A percentile compares a stretch with the other conserved stretches of the same genome.
Evolutionary conservation across 2,329 filamentous ascomycete species (phyloP).

Genomic region (Claviceps maximensis): DNA sequence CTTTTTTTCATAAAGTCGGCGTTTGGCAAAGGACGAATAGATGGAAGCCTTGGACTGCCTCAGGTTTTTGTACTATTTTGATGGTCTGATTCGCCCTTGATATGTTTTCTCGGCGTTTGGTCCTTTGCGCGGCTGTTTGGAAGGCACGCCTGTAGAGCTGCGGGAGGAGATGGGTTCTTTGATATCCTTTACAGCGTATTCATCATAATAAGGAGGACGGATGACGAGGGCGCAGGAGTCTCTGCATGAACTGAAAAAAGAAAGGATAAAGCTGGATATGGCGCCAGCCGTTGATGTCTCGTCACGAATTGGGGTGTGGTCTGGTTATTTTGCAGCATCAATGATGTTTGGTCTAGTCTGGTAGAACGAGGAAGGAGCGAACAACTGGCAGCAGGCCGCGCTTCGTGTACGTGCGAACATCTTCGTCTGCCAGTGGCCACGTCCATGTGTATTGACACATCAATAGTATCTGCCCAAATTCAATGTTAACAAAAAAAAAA

Average conservation of each 20-base stretch:
- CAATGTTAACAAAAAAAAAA: too few relatives aligned
- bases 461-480: too few relatives aligned
- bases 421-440: not conserved
- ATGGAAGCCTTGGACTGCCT: not conserved
- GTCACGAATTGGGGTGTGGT: not conserved
- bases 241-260: not conserved
- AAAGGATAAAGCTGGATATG: not conserved
- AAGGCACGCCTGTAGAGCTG: not conserved
- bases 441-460: too few relatives aligned
- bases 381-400: not conserved
- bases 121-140: not conserved
- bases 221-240: not conserved
- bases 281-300: not conserved
- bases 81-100: not conserved
- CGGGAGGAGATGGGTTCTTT: not conserved
- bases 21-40: slow-evolving; percentile 2
- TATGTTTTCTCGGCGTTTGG: not conserved
- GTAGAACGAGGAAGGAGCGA: not conserved
- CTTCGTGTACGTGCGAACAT: too few relatives aligned
- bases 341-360: too few relatives aligned
- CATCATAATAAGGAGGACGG: not conserved
- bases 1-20: slow-evolving; percentile 2
- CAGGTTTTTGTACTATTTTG: slow-evolving; percentile 1
- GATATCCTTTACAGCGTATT: not conserved
- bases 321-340: too few relatives aligned